A percentile compares a stretch with the other conserved stretches of the same genome.
phyloP scores from a whole-genome alignment of 75 land plant species.

The Adiantum capillusveneris region DNA sequence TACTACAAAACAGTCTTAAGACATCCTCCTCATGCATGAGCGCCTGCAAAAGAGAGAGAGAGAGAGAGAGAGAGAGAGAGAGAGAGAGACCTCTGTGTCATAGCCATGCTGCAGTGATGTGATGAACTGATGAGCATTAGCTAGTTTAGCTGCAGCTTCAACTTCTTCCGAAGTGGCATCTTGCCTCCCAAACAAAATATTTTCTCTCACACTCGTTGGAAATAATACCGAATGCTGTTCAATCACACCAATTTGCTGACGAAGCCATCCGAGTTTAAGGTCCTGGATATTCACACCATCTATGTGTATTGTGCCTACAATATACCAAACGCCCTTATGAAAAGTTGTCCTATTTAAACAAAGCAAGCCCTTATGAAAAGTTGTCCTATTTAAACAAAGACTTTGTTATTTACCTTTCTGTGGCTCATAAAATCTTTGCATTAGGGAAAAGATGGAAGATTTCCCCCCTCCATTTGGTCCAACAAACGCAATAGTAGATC shows the following conservation, averaged over 20 bases:
- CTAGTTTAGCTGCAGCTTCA: slow-evolving; percentile 34
- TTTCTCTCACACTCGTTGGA: slow-evolving; percentile 40
- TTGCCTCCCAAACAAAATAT: slow-evolving; percentile 46
- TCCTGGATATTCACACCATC: slow-evolving; percentile 43
- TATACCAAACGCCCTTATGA: too few species aligned
- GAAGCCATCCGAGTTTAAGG: slow-evolving; percentile 42
- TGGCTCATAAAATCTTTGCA: slow-evolving; percentile 95
- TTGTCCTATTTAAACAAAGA: too few species aligned
- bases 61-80: slow-evolving; percentile 21
- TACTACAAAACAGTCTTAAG: neutral
- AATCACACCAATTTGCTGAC: slow-evolving; percentile 47
- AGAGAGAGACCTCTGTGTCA: too few species aligned
- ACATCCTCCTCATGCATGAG: neutral
- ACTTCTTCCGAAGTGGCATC: slow-evolving; percentile 49
- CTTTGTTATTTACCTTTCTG: too few species aligned
- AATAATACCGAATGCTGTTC: slow-evolving; percentile 57
- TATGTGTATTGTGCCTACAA: slow-evolving; percentile 31
- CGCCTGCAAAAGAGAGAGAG: neutral
- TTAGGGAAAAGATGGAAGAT: slow-evolving; percentile 84
- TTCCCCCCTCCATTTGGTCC: slow-evolving; percentile 97
- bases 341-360: too few species aligned
- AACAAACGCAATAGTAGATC: slow-evolving; percentile 93
- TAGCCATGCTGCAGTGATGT: slow-evolving; percentile 45
- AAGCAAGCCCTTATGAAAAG: too few species aligned
- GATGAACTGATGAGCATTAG: slow-evolving; percentile 53